Conservation (phyloP, 176 grass and related monocot genomes). For the Aegilops longissima region DNA sequence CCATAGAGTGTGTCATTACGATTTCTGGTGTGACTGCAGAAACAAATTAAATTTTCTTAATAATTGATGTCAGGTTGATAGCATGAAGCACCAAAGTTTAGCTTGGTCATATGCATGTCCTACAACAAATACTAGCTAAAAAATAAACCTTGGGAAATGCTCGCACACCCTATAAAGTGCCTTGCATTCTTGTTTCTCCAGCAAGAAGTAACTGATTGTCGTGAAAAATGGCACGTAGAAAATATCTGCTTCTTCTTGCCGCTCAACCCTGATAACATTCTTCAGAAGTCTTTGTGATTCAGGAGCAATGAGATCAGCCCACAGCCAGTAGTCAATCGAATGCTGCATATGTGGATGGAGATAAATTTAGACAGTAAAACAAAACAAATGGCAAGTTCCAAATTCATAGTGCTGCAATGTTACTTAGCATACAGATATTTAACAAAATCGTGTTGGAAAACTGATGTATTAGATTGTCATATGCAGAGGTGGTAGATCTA, state of each 20-base stretch:
- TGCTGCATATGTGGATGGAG: constrained; percentile 54
- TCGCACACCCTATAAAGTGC: constrained; percentile 98
- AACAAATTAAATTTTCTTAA: not conserved
- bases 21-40: not conserved
- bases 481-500: not conserved
- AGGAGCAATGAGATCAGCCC: constrained; percentile 91
- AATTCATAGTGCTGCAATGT: not conserved
- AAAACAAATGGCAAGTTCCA: not conserved
- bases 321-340: constrained; percentile 98
- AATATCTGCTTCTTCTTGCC: constrained; percentile 87
- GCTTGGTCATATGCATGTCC: constrained; percentile 24
- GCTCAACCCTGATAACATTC: constrained; percentile 68
- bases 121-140: constrained; percentile 53
- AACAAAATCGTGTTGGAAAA: not conserved
- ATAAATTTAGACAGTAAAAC: not conserved
- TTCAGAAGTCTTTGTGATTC: constrained; percentile 76
- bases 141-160: constrained; percentile 87
- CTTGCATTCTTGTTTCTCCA: constrained; percentile 98
- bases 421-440: not conserved
- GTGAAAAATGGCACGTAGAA: constrained; percentile 97
- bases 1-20: not conserved
- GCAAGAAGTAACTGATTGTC: constrained; percentile 93
- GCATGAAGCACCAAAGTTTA: constrained; percentile 8
- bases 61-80: not conserved
- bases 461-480: not conserved